Evolutionary conservation across 176 grass and related monocot genomes (phyloP).

Genomic region (Rhynchospora breviuscula): DNA sequence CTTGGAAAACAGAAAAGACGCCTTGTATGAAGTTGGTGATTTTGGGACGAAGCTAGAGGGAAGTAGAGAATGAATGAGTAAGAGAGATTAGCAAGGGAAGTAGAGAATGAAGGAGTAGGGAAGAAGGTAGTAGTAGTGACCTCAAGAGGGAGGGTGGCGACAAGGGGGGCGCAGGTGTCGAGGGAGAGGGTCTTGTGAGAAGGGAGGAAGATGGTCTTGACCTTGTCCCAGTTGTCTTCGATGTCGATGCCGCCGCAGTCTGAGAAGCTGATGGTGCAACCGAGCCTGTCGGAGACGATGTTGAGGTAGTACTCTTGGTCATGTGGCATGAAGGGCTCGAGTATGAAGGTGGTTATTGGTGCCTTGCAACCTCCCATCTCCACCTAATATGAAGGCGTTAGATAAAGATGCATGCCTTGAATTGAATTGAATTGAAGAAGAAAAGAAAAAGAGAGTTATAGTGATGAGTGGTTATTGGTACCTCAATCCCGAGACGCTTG

Average conservation of each 20-base stretch:
- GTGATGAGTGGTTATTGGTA: too few species aligned
- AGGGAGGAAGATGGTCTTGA: constrained; percentile 80
- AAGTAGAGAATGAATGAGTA: too few species aligned
- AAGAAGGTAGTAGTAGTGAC: constrained; percentile 8
- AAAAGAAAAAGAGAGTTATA: too few species aligned
- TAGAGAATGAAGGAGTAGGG: too few species aligned
- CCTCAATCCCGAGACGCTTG: constrained; percentile 52
- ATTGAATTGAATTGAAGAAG: too few species aligned
- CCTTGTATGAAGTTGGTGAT: constrained; percentile 84
- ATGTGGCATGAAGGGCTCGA: constrained; percentile 89
- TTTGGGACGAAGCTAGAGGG: constrained; percentile 20
- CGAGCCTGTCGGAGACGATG: constrained; percentile 73
- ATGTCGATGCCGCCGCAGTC: constrained; percentile 95
- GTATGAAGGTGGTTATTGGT: constrained; percentile 88
- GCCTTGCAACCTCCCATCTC: constrained; percentile 98
- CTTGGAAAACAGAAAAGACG: constrained; percentile 83
- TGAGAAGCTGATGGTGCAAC: constrained; percentile 84
- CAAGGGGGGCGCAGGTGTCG: constrained; percentile 73
- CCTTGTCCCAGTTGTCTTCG: constrained; percentile 99
- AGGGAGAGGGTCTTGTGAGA: constrained; percentile 68
- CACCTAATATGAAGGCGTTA: constrained; percentile 31
- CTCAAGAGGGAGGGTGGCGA: constrained; percentile 91
- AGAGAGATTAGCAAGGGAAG: too few species aligned
- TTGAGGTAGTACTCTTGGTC: constrained; percentile 96
- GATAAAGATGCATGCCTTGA: too few species aligned